phyloP scores from a whole-genome alignment of 495 filamentous ascomycete species.

The Ramalina intermedia region DNA sequence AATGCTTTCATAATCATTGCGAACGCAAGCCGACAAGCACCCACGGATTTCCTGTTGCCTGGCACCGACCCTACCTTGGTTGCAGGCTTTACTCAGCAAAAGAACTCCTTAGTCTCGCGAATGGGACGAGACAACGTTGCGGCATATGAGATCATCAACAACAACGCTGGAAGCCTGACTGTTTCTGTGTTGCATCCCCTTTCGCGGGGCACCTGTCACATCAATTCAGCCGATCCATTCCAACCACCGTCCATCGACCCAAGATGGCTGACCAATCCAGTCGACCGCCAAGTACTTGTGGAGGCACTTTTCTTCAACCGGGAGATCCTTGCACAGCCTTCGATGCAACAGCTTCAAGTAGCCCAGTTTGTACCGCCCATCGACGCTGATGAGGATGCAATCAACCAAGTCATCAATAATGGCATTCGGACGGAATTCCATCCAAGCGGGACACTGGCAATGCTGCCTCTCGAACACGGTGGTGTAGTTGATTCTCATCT shows the following conservation, averaged over 20 bases:
- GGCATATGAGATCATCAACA: conserved; percentile 20
- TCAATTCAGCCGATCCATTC: conserved; percentile 19
- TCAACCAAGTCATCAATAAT: conserved; percentile 17
- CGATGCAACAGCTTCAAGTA: conserved; percentile 16
- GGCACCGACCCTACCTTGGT: conserved; percentile 14
- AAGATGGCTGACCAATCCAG: conserved; percentile 20
- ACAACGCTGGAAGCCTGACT: conserved; percentile 17
- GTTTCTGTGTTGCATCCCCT: conserved; percentile 28
- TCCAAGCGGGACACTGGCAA: conserved; percentile 35
- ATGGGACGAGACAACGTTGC: conserved; percentile 12
- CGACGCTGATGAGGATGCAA: conserved; percentile 15
- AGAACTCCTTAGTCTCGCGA: conserved; percentile 11
- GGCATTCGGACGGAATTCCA: conserved; percentile 30
- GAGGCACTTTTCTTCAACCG: conserved; percentile 18
- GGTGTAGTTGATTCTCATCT: conserved; percentile 36
- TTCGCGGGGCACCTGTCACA: conserved; percentile 24
- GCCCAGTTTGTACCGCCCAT: conserved; percentile 18
- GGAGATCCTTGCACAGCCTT: conserved; percentile 15
- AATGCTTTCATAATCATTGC: conserved; percentile 10
- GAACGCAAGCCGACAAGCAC: conserved; percentile 11
- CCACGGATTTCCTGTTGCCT: conserved; percentile 11
- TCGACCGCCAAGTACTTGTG: conserved; percentile 25
- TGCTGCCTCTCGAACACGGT: conserved; percentile 32
- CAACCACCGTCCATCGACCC: conserved; percentile 21
- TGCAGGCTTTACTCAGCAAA: conserved; percentile 14